Percentiles rank a stretch among this genome's conserved stretches.
phyloP scores from a whole-genome alignment of 352 stramenopile species.

The Globisporangium ultimum region DNA sequence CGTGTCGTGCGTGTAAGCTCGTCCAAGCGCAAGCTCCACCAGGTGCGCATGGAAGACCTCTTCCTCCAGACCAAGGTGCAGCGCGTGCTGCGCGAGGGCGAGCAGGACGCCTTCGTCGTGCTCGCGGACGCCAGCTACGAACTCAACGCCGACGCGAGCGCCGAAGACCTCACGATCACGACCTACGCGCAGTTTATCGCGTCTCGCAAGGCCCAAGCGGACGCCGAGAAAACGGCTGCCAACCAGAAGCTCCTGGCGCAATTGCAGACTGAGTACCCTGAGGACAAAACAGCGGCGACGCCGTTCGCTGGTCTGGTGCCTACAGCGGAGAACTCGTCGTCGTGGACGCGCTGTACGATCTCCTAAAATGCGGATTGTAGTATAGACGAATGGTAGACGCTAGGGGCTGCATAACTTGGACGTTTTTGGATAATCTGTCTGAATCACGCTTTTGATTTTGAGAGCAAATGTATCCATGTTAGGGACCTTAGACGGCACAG shows the following conservation, averaged over 20 bases:
- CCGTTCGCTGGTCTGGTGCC: conserved; percentile 14
- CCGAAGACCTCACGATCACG: conserved; percentile 39
- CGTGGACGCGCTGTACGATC: conserved; percentile 62
- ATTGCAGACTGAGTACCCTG: conserved; percentile 10
- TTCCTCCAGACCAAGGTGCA: conserved; percentile 63
- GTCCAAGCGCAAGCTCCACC: conserved; percentile 56
- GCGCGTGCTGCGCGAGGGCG: conserved; percentile 53
- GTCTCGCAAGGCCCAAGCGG: conserved; percentile 21
- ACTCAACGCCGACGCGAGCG: conserved; percentile 32
- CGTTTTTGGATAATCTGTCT: conserved; percentile 6
- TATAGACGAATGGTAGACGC: no score
- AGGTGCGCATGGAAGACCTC: conserved; percentile 64
- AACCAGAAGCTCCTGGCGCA: conserved; percentile 33
- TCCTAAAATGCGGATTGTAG: conserved; percentile 27
- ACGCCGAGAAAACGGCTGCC: conserved; percentile 21
- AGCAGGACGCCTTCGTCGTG: conserved; percentile 63
- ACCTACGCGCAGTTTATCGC: conserved; percentile 54
- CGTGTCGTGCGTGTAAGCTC: conserved; percentile 63
- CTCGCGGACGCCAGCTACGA: conserved; percentile 21
- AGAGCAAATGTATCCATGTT: no score
- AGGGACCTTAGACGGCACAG: no score
- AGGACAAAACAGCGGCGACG: background rate
- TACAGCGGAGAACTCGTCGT: conserved; percentile 15
- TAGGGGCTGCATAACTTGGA: no score
- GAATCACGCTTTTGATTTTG: background rate